Percentiles rank a stretch among this genome's conserved stretches.
Conservation (phyloP, 116 monocot species). For the Thalassia testudinum region DNA sequence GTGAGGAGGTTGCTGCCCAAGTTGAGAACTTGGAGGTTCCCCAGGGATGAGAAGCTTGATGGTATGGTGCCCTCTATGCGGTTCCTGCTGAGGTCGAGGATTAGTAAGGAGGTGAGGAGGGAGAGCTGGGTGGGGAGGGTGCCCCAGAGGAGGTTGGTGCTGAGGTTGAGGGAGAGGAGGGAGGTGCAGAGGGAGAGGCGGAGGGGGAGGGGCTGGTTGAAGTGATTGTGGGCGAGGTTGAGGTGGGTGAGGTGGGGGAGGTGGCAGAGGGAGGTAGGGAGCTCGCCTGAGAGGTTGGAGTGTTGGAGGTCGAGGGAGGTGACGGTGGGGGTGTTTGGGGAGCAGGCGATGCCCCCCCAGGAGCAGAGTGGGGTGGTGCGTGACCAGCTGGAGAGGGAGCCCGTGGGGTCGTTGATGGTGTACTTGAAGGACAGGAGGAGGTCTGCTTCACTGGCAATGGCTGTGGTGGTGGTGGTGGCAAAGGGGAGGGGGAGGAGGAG, state of each 20-base stretch:
- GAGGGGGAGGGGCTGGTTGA: constrained; percentile 49
- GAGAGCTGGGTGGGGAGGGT: constrained; percentile 49
- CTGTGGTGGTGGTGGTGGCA: background rate
- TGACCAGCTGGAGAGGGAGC: constrained; percentile 40
- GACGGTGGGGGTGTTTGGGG: constrained; percentile 6
- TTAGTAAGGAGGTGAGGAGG: constrained; percentile 20
- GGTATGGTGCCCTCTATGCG: constrained; percentile 36
- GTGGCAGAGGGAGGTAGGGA: constrained; percentile 41
- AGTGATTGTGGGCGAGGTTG: constrained; percentile 44
- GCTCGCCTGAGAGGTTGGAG: constrained; percentile 48
- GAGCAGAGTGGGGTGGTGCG: constrained; percentile 13
- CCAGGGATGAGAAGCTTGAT: constrained; percentile 14
- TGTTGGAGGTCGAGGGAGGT: constrained; percentile 29
- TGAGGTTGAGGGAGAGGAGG: constrained; percentile 42
- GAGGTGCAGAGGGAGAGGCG: constrained; percentile 37
- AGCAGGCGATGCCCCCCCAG: constrained; percentile 53
- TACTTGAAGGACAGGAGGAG: constrained; percentile 51
- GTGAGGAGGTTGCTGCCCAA: constrained; percentile 41
- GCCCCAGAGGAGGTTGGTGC: constrained; percentile 44
- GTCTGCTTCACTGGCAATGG: constrained; percentile 23
- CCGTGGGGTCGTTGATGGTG: constrained; percentile 30
- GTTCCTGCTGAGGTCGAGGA: constrained; percentile 51
- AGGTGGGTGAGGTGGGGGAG: constrained; percentile 29
- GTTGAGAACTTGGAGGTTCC: constrained; percentile 37
- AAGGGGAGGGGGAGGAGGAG: constrained; percentile 11